Evolutionary conservation across 352 stramenopile genomes (phyloP).

Genomic region (Pythium insidiosum): DNA sequence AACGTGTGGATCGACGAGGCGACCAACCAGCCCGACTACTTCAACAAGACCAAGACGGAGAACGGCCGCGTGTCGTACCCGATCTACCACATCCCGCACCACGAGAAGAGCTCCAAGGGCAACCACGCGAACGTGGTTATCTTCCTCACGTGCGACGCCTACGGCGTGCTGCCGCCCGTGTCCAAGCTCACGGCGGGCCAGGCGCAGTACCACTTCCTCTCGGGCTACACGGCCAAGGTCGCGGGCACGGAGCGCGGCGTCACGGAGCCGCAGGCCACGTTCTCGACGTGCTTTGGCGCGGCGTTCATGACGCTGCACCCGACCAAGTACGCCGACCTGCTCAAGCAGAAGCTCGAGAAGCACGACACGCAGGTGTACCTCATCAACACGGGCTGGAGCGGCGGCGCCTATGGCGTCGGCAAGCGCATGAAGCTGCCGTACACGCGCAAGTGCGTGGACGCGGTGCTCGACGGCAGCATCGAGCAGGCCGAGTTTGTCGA

Average conservation of each 20-base stretch:
- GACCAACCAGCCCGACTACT: conserved; percentile 43
- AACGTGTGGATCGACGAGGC: conserved; percentile 40
- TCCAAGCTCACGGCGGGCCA: conserved; percentile 88
- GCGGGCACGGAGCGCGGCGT: conserved; percentile 42
- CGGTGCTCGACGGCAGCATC: conserved; percentile 63
- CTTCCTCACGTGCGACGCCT: conserved; percentile 95
- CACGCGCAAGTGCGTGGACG: conserved; percentile 72
- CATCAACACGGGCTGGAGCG: conserved; percentile 96
- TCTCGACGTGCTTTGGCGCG: conserved; percentile 47
- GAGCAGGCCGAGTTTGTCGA: conserved; percentile 55
- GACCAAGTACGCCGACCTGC: conserved; percentile 42
- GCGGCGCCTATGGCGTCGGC: conserved; percentile 93
- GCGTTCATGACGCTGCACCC: conserved; percentile 51
- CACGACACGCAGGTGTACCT: conserved; percentile 40
- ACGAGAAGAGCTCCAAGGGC: conserved; percentile 30
- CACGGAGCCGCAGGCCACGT: conserved; percentile 41
- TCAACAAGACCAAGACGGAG: conserved; percentile 48
- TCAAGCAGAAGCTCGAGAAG: conserved; percentile 48
- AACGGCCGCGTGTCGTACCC: conserved; percentile 49
- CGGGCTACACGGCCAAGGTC: conserved; percentile 51
- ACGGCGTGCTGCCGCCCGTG: conserved; percentile 93
- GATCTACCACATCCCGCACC: conserved; percentile 50
- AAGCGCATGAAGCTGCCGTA: conserved; percentile 95
- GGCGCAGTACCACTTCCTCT: conserved; percentile 94
- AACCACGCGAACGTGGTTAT: conserved; percentile 86